Evolutionary conservation across 768 basidiomycete genomes (phyloP).

Genomic region (Agrocybe pediades): DNA sequence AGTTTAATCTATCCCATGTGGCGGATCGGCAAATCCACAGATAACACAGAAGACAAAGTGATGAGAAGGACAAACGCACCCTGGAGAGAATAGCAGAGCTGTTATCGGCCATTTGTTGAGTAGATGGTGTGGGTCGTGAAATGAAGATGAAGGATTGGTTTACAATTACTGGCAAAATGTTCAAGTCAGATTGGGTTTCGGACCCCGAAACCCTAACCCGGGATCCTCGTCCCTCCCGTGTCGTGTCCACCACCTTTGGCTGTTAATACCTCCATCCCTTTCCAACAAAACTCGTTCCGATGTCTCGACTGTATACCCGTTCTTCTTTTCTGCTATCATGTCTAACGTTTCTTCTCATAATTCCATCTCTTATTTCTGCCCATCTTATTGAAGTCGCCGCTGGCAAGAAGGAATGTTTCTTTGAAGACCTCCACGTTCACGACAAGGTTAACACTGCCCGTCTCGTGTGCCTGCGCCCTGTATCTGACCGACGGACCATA

Average conservation of each 20-base stretch:
- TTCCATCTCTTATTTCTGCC: constrained; percentile 46
- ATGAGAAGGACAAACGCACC: constrained; percentile 46
- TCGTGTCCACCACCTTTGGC: constrained; percentile 8
- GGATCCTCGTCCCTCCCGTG: constrained; percentile 8
- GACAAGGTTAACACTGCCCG: constrained; percentile 67
- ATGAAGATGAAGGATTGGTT: constrained; percentile 27
- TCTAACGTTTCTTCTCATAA: constrained; percentile 42
- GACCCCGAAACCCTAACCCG: constrained; percentile 21
- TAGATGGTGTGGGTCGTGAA: constrained; percentile 15
- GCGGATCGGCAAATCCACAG: constrained; percentile 4
- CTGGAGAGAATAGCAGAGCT: constrained; percentile 71
- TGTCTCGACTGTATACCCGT: constrained; percentile 33
- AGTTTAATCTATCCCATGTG: constrained; percentile 19
- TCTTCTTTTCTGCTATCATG: constrained; percentile 40
- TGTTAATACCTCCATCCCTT: neutral
- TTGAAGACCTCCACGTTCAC: constrained; percentile 88
- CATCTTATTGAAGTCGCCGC: constrained; percentile 78
- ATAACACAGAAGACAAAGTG: too few species aligned
- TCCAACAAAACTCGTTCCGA: constrained; percentile 16
- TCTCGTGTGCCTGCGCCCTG: constrained; percentile 4
- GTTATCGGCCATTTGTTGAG: constrained; percentile 53
- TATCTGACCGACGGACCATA: constrained; percentile 28
- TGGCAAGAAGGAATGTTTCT: constrained; percentile 91
- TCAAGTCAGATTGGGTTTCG: constrained; percentile 9
- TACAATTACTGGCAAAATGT: constrained; percentile 22